phyloP scores from a whole-genome alignment of 371 early-diverging fungal genomes.

The Mortierella sp. region DNA sequence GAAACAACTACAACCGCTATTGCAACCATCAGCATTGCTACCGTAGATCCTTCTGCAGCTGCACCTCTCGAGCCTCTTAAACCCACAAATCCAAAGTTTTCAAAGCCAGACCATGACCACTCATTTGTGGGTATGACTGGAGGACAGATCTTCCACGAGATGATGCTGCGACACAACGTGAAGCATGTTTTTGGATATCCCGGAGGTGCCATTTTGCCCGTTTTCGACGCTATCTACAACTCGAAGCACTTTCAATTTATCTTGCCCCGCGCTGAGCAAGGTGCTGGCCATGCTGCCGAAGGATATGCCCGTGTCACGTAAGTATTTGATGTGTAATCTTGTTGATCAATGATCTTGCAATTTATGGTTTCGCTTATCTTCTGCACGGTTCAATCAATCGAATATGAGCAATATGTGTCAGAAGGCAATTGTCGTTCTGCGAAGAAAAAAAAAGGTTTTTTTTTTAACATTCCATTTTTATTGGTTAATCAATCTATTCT shows the following conservation, averaged over 20 bases:
- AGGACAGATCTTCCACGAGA: slow-evolving; percentile 98
- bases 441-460: slow-evolving; percentile 9
- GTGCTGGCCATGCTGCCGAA: slow-evolving; percentile 98
- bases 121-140: slow-evolving; percentile 96
- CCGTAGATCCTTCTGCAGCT: slow-evolving; percentile 39
- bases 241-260: slow-evolving; percentile 95
- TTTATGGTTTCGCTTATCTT: slow-evolving; percentile 47
- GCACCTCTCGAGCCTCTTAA: slow-evolving; percentile 38
- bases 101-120: slow-evolving; percentile 66
- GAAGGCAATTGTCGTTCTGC: background rate
- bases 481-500: background rate
- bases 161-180: slow-evolving; percentile 95
- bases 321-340: slow-evolving; percentile 27
- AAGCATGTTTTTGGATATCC: slow-evolving; percentile 97
- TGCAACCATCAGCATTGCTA: slow-evolving; percentile 19
- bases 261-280: slow-evolving; percentile 97
- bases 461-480: slow-evolving; percentile 3
- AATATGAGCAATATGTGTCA: background rate
- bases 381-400: too few species aligned
- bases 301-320: slow-evolving; percentile 96
- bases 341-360: background rate
- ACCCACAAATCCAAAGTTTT: slow-evolving; percentile 22
- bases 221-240: slow-evolving; percentile 97
- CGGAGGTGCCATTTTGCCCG: slow-evolving; percentile 97
- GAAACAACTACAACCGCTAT: too few species aligned